Conservation (phyloP, 495 filamentous ascomycete genomes). For the Aspergillus nanangensis region DNA sequence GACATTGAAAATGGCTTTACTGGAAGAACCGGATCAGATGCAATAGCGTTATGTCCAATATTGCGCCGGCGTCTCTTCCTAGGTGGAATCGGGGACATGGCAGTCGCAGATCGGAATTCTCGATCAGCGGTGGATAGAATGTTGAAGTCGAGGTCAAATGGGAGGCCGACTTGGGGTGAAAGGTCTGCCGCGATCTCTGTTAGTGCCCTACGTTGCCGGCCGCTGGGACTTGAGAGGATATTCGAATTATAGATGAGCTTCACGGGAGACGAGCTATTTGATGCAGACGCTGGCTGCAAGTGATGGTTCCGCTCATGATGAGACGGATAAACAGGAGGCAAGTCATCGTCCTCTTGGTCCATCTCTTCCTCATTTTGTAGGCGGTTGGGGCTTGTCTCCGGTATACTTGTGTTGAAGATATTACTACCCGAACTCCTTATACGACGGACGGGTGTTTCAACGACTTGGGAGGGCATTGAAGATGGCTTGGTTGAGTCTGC, state of each 20-base stretch:
- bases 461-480: constrained; percentile 38
- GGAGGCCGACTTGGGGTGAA: constrained; percentile 32
- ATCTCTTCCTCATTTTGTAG: constrained; percentile 22
- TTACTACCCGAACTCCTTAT: constrained; percentile 23
- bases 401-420: constrained; percentile 31
- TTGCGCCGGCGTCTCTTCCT: constrained; percentile 38
- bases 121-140: constrained; percentile 41
- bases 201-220: constrained; percentile 36
- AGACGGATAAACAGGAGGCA: constrained; percentile 31
- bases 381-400: constrained; percentile 38
- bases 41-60: constrained; percentile 23
- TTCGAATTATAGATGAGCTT: constrained; percentile 26
- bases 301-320: constrained; percentile 17
- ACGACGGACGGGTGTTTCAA: constrained; percentile 36
- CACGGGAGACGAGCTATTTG: constrained; percentile 26
- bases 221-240: constrained; percentile 39
- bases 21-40: constrained; percentile 31
- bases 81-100: constrained; percentile 32
- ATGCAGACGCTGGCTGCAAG: constrained; percentile 17
- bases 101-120: constrained; percentile 34
- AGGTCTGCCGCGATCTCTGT: constrained; percentile 44
- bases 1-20: constrained; percentile 22
- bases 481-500: constrained; percentile 27
- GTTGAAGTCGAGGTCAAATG: constrained; percentile 37
- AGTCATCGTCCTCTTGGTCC: constrained; percentile 40